These are phyloP conservation scores for Fusarium pseudonygamai DNA, from an alignment of 2,329 filamentous ascomycete genomes.

Conservation along the genomic window DNA sequence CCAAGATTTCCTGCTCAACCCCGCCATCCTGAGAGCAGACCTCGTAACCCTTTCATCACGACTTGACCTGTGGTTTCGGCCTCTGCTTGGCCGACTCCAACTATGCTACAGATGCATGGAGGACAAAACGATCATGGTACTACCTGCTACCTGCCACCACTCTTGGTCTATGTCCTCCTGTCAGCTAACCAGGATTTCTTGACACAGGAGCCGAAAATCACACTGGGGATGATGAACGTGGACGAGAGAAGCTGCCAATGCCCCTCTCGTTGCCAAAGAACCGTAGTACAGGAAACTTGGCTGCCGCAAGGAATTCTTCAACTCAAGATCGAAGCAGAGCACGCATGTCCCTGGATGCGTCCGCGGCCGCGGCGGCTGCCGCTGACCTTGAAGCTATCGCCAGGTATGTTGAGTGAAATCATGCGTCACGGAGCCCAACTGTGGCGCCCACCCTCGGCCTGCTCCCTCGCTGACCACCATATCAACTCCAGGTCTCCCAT, in stretches of 20 bases:
- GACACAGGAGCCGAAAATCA: conserved; percentile 47
- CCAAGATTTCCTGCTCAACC: conserved; percentile 43
- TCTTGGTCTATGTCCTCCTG: conserved; percentile 12
- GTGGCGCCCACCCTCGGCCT: conserved; percentile 27
- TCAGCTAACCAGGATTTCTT: conserved; percentile 38
- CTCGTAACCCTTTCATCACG: conserved; percentile 29
- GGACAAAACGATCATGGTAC: conserved; percentile 54
- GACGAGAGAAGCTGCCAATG: conserved; percentile 56
- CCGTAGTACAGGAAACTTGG: conserved; percentile 71
- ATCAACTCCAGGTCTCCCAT: conserved; percentile 74
- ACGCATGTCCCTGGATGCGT: conserved; percentile 81
- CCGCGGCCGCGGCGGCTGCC: conserved; percentile 66
- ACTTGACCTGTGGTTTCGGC: conserved; percentile 32
- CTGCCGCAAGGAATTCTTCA: conserved; percentile 55
- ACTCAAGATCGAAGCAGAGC: conserved; percentile 66
- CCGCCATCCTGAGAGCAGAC: conserved; percentile 37
- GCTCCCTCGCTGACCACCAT: conserved; percentile 42
- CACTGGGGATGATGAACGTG: conserved; percentile 51
- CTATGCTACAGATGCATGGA: conserved; percentile 57
- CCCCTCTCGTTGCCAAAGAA: conserved; percentile 69
- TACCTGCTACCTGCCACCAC: conserved; percentile 25
- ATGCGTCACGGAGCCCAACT: conserved; percentile 28
- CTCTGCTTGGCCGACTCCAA: conserved; percentile 46
- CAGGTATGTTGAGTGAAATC: conserved; percentile 64
- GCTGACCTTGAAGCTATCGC: conserved; percentile 75